These are phyloP conservation scores for Myotisia sp. DNA, from an alignment of 2,329 filamentous ascomycete genomes.

Conservation along the genomic window DNA sequence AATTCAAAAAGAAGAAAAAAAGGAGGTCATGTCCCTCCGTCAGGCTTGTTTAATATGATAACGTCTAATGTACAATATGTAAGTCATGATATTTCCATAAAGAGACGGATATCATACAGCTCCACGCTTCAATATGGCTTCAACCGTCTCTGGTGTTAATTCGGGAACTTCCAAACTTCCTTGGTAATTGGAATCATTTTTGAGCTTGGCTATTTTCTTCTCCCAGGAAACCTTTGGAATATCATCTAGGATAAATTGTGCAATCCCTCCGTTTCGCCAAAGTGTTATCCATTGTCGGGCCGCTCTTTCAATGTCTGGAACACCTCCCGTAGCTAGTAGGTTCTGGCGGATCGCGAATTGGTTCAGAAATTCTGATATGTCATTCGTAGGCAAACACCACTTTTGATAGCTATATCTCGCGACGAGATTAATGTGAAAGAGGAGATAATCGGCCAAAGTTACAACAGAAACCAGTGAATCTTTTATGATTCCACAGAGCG, in stretches of 20 bases:
- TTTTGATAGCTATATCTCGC: constrained; percentile 41
- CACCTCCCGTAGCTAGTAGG: constrained; percentile 57
- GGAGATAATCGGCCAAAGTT: constrained; percentile 75
- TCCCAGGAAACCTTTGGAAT: constrained; percentile 42
- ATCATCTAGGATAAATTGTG: constrained; percentile 65
- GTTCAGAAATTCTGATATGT: constrained; percentile 58
- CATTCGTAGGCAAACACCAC: constrained; percentile 64
- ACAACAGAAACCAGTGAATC: constrained; percentile 67
- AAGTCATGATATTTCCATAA: neutral
- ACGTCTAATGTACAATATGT: constrained; percentile 2
- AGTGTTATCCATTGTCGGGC: constrained; percentile 68
- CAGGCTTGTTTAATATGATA: no score
- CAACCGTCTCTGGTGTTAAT: neutral
- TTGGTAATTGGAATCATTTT: no score
- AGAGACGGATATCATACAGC: neutral
- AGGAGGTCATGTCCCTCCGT: no score
- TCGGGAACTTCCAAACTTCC: constrained; percentile 1
- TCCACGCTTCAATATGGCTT: neutral
- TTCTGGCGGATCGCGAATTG: constrained; percentile 61
- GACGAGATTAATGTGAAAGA: constrained; percentile 64
- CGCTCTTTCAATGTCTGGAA: constrained; percentile 54
- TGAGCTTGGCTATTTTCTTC: neutral
- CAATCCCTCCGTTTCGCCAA: constrained; percentile 66
- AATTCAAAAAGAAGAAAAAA: no score
- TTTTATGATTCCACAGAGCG: constrained; percentile 79